Conservation (phyloP, 306 rosid genomes). For the Cicer judaicum region DNA sequence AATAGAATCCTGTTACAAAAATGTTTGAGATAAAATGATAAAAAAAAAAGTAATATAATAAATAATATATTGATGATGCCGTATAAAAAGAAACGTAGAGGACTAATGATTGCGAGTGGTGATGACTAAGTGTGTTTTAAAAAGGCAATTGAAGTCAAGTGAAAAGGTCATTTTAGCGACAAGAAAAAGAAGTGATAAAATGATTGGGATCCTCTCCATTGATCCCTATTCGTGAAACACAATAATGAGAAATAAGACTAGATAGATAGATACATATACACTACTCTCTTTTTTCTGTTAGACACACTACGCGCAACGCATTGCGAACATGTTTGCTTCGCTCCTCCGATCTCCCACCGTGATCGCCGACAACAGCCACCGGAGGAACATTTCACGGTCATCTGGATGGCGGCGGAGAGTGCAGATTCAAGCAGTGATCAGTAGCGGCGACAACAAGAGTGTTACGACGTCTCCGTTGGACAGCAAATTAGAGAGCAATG, state of each 20-base stretch:
- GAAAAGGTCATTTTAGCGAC: too few relatives aligned
- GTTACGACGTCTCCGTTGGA: slow-evolving; percentile 45
- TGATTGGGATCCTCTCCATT: too few relatives aligned
- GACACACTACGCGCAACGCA: neutral
- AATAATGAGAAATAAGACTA: neutral
- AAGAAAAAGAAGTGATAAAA: too few relatives aligned
- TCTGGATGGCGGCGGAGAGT: slow-evolving; percentile 37
- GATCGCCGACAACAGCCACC: neutral
- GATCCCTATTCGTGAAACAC: too few relatives aligned
- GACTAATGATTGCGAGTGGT: too few relatives aligned
- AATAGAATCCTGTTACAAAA: too few relatives aligned
- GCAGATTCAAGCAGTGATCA: slow-evolving; percentile 53
- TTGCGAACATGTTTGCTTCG: slow-evolving; percentile 47
- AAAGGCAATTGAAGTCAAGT: too few relatives aligned
- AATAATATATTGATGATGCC: too few relatives aligned
- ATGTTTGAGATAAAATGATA: too few relatives aligned
- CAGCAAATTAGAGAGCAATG: slow-evolving; percentile 43
- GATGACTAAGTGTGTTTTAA: too few relatives aligned
- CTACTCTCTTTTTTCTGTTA: neutral
- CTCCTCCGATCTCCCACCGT: slow-evolving; percentile 43
- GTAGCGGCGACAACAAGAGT: slow-evolving; percentile 60
- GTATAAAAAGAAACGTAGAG: too few relatives aligned
- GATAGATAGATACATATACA: neutral
- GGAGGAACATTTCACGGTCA: slow-evolving; percentile 20
- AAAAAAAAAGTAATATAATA: too few relatives aligned